Evolutionary conservation across 768 basidiomycete species (phyloP), one percentile per base, ranked within the genome.

Genomic region (Saitozyma podzolica): DNA sequence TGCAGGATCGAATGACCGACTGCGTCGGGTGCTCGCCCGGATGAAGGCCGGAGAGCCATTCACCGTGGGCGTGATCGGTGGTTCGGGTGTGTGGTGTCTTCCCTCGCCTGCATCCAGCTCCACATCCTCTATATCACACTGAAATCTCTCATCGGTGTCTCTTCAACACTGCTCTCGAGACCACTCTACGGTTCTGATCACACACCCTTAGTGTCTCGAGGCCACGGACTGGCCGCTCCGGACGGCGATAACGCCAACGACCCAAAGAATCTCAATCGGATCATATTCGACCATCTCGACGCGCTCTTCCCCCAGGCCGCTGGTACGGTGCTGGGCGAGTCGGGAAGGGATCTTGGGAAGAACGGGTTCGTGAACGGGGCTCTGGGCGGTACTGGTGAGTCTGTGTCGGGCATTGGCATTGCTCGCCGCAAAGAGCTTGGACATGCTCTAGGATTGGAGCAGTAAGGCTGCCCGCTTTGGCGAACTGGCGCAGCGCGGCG

Each of bases 291-390:
- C 39, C 66, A 72, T 47, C 59, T 75, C 40, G 54, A 68, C 40
- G 40, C 29, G 43, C 63, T 72, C 3, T 75, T 64, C 53, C 73
- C 70, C 1, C 43, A 54, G 20, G 40, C 59, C 3, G 53, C 50
- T n/a, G 73, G 67, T 9, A 37, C 51, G 2, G 52, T 29, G 2
- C 2, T 29, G 29, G 59, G 66, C 11, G 40, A 48, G n/a, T 51
- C 54, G 9, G 70, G 69, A 8, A 60, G 55, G 50, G 57, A 50
- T 17, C 59, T 64, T 9, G 66, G 63, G 6, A 68, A 61, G 57
- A 75, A 77, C 51, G 56, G 60, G 14, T 74, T 75, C 17, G 48
- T 76, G 14, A 78, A 74, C 56, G 76, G 76, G 13, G 76, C 76
- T 6, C 70, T 73, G 54, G 76, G 76, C 17, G 74, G 74, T 14